phyloP scores from a whole-genome alignment of 805 yeast species.

The Metschnikowia chrysomelidarum region DNA sequence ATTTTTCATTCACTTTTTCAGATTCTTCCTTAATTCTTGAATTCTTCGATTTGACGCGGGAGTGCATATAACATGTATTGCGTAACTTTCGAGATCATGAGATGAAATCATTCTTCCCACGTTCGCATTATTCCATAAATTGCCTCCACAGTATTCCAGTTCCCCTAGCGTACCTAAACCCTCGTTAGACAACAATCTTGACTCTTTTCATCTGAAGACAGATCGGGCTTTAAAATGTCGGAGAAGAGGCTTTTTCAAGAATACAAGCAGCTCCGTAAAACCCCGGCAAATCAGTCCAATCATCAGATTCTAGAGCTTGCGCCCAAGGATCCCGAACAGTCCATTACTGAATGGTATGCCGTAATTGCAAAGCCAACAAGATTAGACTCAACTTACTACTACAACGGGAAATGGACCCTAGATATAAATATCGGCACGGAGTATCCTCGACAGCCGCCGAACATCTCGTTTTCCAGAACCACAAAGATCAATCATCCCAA shows the following conservation, averaged over 20 bases:
- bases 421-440: conserved; percentile 41
- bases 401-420: conserved; percentile 51
- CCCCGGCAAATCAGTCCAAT: conserved; percentile 27
- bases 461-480: conserved; percentile 42
- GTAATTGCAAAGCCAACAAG: conserved; percentile 25
- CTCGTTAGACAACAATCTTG: too few species aligned
- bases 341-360: conserved; percentile 17
- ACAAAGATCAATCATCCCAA: conserved; percentile 45
- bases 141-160: too few species aligned
- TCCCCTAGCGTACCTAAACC: too few species aligned
- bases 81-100: too few species aligned
- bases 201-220: too few species aligned
- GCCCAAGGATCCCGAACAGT: conserved; percentile 34
- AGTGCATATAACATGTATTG: too few species aligned
- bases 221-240: conserved; percentile 28
- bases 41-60: too few species aligned
- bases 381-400: conserved; percentile 47
- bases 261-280: conserved; percentile 30
- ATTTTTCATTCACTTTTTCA: too few species aligned
- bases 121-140: too few species aligned
- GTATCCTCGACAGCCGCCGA: conserved; percentile 64
- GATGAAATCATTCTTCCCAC: too few species aligned
- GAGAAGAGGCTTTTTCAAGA: conserved; percentile 42
- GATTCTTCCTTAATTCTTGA: too few species aligned
- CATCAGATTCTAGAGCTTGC: conserved; percentile 40